These are phyloP conservation scores for Earliella scabrosa DNA, from an alignment of 1,284 basidiomycete genomes.

Conservation along the genomic window DNA sequence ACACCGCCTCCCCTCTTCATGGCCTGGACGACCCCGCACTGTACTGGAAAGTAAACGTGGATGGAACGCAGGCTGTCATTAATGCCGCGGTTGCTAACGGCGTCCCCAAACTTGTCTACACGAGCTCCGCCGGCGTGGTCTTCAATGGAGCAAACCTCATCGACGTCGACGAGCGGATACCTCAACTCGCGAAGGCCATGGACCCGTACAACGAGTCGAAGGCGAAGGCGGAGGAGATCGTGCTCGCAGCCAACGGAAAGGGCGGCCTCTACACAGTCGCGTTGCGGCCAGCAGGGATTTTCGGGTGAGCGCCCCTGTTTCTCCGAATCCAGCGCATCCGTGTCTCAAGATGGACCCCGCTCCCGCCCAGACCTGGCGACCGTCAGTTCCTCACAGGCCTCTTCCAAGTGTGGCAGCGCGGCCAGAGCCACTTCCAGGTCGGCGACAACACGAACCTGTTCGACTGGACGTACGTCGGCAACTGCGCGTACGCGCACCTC, in stretches of 20 bases:
- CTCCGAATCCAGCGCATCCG: background rate
- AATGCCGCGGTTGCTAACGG: conserved; percentile 74
- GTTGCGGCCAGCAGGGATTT: conserved; percentile 94
- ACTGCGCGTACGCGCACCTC: conserved; percentile 94
- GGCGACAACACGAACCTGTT: conserved; percentile 94
- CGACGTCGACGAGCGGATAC: conserved; percentile 89
- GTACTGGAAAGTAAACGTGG: conserved; percentile 94
- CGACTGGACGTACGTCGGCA: conserved; percentile 98
- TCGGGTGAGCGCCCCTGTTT: conserved; percentile 67
- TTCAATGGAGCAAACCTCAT: conserved; percentile 86
- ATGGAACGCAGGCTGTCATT: conserved; percentile 89
- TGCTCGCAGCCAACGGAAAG: conserved; percentile 86
- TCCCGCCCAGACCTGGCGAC: conserved; percentile 81
- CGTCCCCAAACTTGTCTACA: conserved; percentile 92
- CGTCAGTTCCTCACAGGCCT: conserved; percentile 86
- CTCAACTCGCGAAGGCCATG: conserved; percentile 75
- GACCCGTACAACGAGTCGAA: conserved; percentile 99
- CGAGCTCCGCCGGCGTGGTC: conserved; percentile 92
- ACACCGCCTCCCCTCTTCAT: conserved; percentile 92
- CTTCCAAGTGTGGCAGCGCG: conserved; percentile 79
- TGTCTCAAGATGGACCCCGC: conserved; percentile 1
- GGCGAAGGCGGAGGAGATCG: conserved; percentile 85
- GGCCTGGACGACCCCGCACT: conserved; percentile 74
- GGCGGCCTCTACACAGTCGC: conserved; percentile 88
- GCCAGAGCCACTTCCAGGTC: conserved; percentile 92